phyloP scores from a whole-genome alignment of 2,329 filamentous ascomycete species.

The Aurifilum marmelostoma region DNA sequence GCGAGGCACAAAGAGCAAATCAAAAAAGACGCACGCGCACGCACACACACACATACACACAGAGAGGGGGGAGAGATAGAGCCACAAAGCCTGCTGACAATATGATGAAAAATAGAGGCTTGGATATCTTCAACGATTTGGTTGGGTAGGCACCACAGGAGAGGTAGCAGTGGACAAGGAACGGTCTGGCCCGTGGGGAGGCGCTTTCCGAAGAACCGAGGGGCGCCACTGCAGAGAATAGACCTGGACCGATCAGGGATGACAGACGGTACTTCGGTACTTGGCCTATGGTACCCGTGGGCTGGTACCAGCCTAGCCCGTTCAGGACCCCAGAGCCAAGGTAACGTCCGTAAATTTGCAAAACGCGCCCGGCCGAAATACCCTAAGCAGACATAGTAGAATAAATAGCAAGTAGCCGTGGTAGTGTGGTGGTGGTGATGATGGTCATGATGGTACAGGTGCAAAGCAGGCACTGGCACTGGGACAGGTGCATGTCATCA shows the following conservation, averaged over 20 bases:
- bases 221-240: constrained; percentile 7
- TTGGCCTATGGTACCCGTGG: constrained; percentile 4
- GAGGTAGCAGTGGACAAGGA: not conserved
- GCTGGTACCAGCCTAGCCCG: constrained; percentile 2
- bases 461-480: no score
- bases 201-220: constrained; percentile 11
- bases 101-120: not conserved
- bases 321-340: constrained; percentile 1
- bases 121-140: not conserved
- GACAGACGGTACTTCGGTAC: constrained; percentile 2
- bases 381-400: not conserved
- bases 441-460: not conserved
- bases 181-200: constrained; percentile 12
- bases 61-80: not conserved
- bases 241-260: constrained; percentile 9
- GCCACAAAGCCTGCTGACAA: not conserved
- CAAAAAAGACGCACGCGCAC: not conserved
- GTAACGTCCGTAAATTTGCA: constrained; percentile 5
- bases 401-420: not conserved
- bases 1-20: not conserved
- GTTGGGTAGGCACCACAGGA: not conserved
- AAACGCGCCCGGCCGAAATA: not conserved
- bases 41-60: no score
- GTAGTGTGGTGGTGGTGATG: no score
- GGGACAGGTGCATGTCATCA: not conserved